Evolutionary conservation across 495 filamentous ascomycete genomes (phyloP).

Genomic region (Podospora anserina): DNA sequence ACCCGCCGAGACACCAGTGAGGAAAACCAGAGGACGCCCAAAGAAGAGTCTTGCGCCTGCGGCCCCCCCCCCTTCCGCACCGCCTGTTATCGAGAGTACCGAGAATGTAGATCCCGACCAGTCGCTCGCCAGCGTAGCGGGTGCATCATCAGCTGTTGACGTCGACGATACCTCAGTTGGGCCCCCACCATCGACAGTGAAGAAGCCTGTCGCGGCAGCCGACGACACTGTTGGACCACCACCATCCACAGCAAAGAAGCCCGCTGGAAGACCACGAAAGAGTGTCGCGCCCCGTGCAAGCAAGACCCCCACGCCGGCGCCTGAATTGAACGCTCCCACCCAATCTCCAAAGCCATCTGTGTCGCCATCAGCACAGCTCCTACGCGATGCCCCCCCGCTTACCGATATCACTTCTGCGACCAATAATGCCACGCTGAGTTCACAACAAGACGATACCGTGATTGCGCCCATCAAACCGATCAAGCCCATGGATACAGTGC

Average conservation of each 20-base stretch:
- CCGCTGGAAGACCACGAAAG: constrained; percentile 64
- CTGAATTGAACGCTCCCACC: constrained; percentile 40
- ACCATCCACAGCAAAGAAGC: constrained; percentile 55
- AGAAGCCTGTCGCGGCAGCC: constrained; percentile 48
- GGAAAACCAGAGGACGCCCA: constrained; percentile 30
- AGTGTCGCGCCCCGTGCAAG: constrained; percentile 56
- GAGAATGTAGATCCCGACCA: constrained; percentile 56
- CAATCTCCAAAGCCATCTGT: constrained; percentile 43
- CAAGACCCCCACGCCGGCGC: constrained; percentile 49
- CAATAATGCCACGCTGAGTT: constrained; percentile 48
- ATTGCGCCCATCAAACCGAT: constrained; percentile 57
- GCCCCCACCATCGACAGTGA: constrained; percentile 48
- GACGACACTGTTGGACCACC: constrained; percentile 24
- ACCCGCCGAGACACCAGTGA: constrained; percentile 15
- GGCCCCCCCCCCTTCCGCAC: constrained; percentile 12
- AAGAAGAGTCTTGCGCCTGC: constrained; percentile 32
- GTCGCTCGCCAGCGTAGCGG: constrained; percentile 48
- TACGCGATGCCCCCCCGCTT: constrained; percentile 64
- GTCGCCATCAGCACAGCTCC: constrained; percentile 43
- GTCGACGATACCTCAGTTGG: constrained; percentile 31
- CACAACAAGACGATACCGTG: constrained; percentile 37
- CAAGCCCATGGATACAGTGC: constrained; percentile 66
- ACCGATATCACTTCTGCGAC: constrained; percentile 73
- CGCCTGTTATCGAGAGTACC: constrained; percentile 52
- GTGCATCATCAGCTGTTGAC: constrained; percentile 27